A percentile compares a stretch with the other conserved stretches of the same genome.
Conservation (phyloP, 352 stramenopile genomes). For the Pythium vanterpoolii region DNA sequence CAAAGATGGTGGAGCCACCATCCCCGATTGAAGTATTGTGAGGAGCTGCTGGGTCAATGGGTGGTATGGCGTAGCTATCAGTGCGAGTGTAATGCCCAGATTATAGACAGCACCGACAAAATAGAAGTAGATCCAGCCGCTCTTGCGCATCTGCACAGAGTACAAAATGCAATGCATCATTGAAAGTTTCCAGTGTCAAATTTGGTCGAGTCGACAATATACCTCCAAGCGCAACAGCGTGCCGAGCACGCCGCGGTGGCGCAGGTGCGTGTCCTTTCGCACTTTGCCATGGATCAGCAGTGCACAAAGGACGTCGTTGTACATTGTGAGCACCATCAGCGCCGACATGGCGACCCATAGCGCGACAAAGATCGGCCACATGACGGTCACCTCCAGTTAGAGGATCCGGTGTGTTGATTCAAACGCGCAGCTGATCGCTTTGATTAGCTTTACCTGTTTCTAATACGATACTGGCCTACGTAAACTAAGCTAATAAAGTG, state of each 20-base stretch:
- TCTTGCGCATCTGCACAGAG: conserved; percentile 36
- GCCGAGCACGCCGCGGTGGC: background rate
- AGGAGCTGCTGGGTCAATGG: conserved; percentile 33
- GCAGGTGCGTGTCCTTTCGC: conserved; percentile 9
- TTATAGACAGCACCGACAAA: conserved; percentile 52
- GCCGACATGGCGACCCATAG: conserved; percentile 11
- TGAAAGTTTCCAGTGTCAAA: background rate
- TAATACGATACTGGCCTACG: background rate
- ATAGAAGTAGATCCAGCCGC: conserved; percentile 76
- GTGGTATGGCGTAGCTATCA: conserved; percentile 30
- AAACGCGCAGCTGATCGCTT: background rate
- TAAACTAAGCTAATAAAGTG: background rate
- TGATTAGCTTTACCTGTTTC: background rate
- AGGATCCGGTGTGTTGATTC: too few species aligned
- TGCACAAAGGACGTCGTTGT: conserved; percentile 11
- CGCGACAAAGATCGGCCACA: conserved; percentile 14
- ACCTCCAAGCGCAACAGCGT: conserved; percentile 21
- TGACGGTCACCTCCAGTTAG: background rate
- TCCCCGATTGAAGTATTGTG: conserved; percentile 29
- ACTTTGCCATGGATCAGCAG: conserved; percentile 24
- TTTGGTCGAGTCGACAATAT: background rate
- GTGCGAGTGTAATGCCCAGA: conserved; percentile 23
- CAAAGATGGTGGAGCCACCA: background rate
- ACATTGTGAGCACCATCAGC: conserved; percentile 18
- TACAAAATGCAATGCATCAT: background rate